A percentile compares a stretch with the other conserved stretches of the same genome.
phyloP scores from a whole-genome alignment of 2,329 filamentous ascomycete genomes.

The Aureobasidium sp. region DNA sequence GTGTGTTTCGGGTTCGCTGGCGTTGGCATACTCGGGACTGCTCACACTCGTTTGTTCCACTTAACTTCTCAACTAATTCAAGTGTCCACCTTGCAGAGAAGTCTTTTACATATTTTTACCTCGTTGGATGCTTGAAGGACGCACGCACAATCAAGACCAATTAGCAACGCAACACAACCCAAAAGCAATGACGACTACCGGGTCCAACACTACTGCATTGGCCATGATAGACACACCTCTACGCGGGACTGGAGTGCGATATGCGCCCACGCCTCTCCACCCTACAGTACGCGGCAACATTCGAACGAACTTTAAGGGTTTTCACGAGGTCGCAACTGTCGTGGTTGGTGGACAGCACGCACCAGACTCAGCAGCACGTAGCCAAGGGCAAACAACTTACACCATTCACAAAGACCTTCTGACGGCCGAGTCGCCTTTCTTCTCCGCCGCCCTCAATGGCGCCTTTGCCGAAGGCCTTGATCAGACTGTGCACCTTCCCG shows the following conservation, averaged over 20 bases:
- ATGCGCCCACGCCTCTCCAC: slow-evolving; percentile 16
- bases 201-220: background rate
- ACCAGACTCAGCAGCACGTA: slow-evolving; percentile 17
- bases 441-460: slow-evolving; percentile 43
- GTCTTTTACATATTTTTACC: background rate
- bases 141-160: background rate
- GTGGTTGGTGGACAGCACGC: slow-evolving; percentile 31
- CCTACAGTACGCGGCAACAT: slow-evolving; percentile 21
- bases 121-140: background rate
- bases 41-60: slow-evolving; percentile 13
- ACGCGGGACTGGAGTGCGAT: slow-evolving; percentile 3
- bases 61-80: background rate
- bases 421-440: slow-evolving; percentile 43
- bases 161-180: background rate
- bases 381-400: slow-evolving; percentile 32
- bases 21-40: background rate
- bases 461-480: slow-evolving; percentile 40
- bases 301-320: slow-evolving; percentile 32
- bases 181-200: slow-evolving; percentile 4
- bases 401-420: slow-evolving; percentile 43
- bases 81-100: background rate
- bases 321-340: slow-evolving; percentile 35
- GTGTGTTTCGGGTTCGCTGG: background rate
- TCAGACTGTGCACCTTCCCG: slow-evolving; percentile 38
- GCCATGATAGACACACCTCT: slow-evolving; percentile 1